Percentiles rank a stretch among this genome's conserved stretches.
Evolutionary conservation across 2,329 filamentous ascomycete species (phyloP).

Genomic region (Exophiala sp.): DNA sequence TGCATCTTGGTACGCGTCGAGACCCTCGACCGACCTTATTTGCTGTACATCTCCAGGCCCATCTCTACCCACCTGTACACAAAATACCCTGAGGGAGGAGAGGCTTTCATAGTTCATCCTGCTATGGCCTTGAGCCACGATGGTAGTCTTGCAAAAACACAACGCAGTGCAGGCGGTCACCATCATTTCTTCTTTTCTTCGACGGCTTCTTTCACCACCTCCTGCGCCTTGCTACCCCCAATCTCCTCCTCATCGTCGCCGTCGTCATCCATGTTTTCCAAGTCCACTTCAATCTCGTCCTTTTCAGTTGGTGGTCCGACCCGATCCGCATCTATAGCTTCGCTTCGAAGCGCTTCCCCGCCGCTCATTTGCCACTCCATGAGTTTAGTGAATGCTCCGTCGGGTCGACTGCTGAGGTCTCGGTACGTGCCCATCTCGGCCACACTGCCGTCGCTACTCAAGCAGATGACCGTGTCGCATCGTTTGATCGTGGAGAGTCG

Average conservation of each 20-base stretch:
- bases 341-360: constrained; percentile 49
- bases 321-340: constrained; percentile 27
- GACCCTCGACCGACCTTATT: too few species aligned
- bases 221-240: constrained; percentile 22
- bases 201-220: constrained; percentile 17
- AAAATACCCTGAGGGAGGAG: background rate
- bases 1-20: too few species aligned
- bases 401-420: constrained; percentile 63
- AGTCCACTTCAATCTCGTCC: constrained; percentile 46
- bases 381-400: constrained; percentile 84
- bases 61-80: too few species aligned
- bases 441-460: constrained; percentile 77
- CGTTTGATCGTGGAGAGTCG: constrained; percentile 93
- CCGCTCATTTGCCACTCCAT: constrained; percentile 99
- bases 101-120: background rate
- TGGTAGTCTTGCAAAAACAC: too few species aligned
- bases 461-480: constrained; percentile 88
- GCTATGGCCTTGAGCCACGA: background rate
- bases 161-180: too few species aligned
- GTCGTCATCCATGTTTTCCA: constrained; percentile 33
- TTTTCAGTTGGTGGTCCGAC: constrained; percentile 42
- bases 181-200: constrained; percentile 18
- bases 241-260: constrained; percentile 33
- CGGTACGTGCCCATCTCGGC: constrained; percentile 84
- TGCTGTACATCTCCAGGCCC: background rate